These are phyloP conservation scores for Tolypocladium tundrense DNA, from an alignment of 2,329 filamentous ascomycete species.

Conservation along the genomic window DNA sequence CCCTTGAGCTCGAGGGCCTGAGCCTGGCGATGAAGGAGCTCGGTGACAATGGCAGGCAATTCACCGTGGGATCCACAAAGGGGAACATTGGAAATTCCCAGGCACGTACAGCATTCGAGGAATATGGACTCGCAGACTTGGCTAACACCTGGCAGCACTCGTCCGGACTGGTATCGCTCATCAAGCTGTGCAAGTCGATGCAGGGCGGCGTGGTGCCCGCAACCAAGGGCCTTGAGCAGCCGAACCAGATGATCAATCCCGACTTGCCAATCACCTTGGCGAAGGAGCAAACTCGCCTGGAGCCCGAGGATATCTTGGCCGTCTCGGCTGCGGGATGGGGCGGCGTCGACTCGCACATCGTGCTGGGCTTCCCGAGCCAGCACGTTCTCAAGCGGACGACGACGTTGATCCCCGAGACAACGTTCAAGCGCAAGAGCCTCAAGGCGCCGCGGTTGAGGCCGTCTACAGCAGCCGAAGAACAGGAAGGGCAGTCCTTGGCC, in stretches of 20 bases:
- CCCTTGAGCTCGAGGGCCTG: conserved; percentile 5
- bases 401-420: neutral
- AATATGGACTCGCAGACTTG: neutral
- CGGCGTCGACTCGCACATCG: conserved; percentile 35
- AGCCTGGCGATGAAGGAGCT: conserved; percentile 2
- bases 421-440: conserved; percentile 1
- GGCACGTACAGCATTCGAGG: neutral
- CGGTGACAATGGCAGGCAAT: neutral
- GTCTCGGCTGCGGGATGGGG: conserved; percentile 33
- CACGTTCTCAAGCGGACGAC: conserved; percentile 1
- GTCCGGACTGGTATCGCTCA: conserved; percentile 6
- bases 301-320: conserved; percentile 1
- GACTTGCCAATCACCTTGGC: conserved; percentile 2
- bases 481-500: neutral
- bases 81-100: conserved; percentile 7
- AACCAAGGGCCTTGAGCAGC: conserved; percentile 1
- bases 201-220: conserved; percentile 3
- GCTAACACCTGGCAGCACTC: conserved; percentile 2
- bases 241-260: conserved; percentile 4
- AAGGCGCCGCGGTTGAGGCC: neutral
- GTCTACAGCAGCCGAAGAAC: neutral
- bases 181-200: conserved; percentile 8
- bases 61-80: conserved; percentile 5
- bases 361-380: conserved; percentile 24
- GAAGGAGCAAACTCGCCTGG: neutral